Evolutionary conservation across 2,329 filamentous ascomycete genomes (phyloP).

Genomic region (Sclerotinia borealis): DNA sequence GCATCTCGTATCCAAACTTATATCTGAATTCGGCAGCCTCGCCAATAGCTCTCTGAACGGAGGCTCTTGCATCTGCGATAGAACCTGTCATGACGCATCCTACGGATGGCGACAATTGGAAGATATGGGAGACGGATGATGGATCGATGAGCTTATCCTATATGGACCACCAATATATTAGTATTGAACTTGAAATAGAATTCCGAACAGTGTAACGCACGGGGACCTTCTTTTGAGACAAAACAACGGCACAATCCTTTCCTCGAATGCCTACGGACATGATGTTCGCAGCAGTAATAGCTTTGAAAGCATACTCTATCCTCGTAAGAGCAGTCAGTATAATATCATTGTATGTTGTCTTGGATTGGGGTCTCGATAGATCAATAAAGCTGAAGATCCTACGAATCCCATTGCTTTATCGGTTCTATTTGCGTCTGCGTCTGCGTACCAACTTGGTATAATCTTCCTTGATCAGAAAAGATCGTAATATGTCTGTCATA

Average conservation of each 20-base stretch:
- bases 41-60: slow-evolving; percentile 84
- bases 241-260: slow-evolving; percentile 93
- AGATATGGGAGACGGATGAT: slow-evolving; percentile 93
- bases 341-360: not conserved
- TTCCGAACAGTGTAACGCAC: slow-evolving; percentile 49
- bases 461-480: slow-evolving; percentile 95
- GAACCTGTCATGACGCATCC: slow-evolving; percentile 98
- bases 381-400: slow-evolving; percentile 12
- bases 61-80: slow-evolving; percentile 93
- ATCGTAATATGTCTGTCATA: slow-evolving; percentile 99
- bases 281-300: slow-evolving; percentile 98
- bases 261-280: slow-evolving; percentile 93
- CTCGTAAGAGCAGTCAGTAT: slow-evolving; percentile 7
- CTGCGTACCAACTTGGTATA: slow-evolving; percentile 97
- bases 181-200: slow-evolving; percentile 15
- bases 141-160: slow-evolving; percentile 99
- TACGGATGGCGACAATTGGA: slow-evolving; percentile 91
- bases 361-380: slow-evolving; percentile 10
- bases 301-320: slow-evolving; percentile 99
- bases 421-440: slow-evolving; percentile 9
- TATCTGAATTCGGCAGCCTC: slow-evolving; percentile 98
- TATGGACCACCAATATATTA: slow-evolving; percentile 20
- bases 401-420: slow-evolving; percentile 13
- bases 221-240: slow-evolving; percentile 99
- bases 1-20: slow-evolving; percentile 99